These are phyloP conservation scores for Nakazawaea holstii DNA, from an alignment of 805 yeast species.

Conservation along the genomic window DNA sequence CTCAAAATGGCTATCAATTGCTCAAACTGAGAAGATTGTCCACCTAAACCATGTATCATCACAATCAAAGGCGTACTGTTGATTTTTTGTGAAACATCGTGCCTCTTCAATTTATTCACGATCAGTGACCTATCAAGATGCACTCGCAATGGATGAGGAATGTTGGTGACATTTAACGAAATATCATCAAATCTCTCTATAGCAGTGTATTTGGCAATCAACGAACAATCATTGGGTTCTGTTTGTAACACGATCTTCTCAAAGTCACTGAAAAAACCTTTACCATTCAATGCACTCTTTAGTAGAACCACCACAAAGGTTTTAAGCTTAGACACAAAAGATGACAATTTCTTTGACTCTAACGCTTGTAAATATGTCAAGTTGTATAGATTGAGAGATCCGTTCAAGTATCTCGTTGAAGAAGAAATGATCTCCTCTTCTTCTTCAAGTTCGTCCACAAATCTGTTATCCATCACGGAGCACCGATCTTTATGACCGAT, in stretches of 20 bases:
- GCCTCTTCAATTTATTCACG: neutral
- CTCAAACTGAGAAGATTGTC: slow-evolving; percentile 82
- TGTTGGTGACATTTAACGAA: slow-evolving; percentile 35
- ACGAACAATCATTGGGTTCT: slow-evolving; percentile 53
- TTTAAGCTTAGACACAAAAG: neutral
- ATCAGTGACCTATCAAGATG: slow-evolving; percentile 23
- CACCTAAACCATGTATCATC: slow-evolving; percentile 87
- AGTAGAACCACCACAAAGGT: neutral
- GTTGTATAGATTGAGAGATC: slow-evolving; percentile 1
- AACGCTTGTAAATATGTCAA: slow-evolving; percentile 2
- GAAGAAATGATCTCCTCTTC: slow-evolving; percentile 5
- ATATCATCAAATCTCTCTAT: slow-evolving; percentile 34
- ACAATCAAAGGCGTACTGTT: slow-evolving; percentile 53
- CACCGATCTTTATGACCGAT: too few species aligned
- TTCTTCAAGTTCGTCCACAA: neutral
- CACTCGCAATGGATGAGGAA: slow-evolving; percentile 45
- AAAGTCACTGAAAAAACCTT: slow-evolving; percentile 24
- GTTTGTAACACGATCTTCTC: slow-evolving; percentile 34
- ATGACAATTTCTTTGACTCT: neutral
- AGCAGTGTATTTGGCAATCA: slow-evolving; percentile 41
- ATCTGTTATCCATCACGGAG: too few species aligned
- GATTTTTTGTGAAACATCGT: slow-evolving; percentile 24
- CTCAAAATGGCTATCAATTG: slow-evolving; percentile 59
- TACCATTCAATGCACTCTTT: slow-evolving; percentile 6
- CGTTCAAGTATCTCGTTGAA: neutral